These are phyloP conservation scores for Perkinsus chesapeaki DNA, from an alignment of 169 alveolate genomes.

Conservation along the genomic window DNA sequence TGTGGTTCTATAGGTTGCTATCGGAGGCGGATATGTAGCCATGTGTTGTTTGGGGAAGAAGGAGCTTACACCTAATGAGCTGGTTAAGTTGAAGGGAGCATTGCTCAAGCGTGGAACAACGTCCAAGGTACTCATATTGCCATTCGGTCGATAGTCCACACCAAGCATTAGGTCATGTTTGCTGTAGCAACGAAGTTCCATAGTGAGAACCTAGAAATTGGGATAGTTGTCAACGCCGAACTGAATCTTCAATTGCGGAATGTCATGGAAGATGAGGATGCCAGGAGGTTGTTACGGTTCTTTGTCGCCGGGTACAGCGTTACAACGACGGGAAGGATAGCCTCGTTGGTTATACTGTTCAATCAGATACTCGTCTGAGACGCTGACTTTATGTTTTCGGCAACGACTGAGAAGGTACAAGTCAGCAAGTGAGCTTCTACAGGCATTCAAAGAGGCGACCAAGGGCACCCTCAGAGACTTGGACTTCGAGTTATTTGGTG, in stretches of 20 bases:
- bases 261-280: neutral
- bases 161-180: neutral
- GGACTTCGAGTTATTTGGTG: neutral
- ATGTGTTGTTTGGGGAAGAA: neutral
- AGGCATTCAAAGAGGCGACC: neutral
- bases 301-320: neutral
- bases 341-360: neutral
- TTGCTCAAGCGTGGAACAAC: neutral
- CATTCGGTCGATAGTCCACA: neutral
- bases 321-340: neutral
- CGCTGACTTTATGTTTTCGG: neutral
- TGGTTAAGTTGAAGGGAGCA: neutral
- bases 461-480: neutral
- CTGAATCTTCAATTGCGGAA: neutral
- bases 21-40: neutral
- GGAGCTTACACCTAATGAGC: neutral
- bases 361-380: neutral
- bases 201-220: neutral
- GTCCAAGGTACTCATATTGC: neutral
- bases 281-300: neutral
- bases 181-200: neutral
- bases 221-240: neutral
- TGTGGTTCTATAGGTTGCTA: neutral
- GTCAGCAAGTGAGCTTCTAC: neutral
- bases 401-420: neutral